These are phyloP conservation scores for Pseudogymnoascus sp. DNA, from an alignment of 2,329 filamentous ascomycete species.

Conservation along the genomic window DNA sequence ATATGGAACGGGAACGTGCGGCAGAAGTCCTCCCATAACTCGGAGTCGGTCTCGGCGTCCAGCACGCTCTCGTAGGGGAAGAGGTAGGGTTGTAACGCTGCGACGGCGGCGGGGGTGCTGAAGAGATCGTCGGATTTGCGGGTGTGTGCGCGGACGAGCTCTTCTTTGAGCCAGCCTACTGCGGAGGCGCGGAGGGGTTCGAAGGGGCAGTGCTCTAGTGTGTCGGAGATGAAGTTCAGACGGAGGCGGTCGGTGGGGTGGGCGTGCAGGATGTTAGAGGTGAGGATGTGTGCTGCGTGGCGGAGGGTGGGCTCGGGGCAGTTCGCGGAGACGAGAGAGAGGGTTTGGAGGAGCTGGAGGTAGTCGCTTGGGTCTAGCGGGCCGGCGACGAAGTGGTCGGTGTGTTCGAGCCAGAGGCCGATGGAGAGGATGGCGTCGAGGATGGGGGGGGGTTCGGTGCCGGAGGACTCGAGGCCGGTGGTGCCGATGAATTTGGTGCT, in stretches of 20 bases:
- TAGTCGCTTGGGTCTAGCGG: constrained; percentile 34
- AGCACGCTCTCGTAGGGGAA: constrained; percentile 49
- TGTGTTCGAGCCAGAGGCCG: constrained; percentile 49
- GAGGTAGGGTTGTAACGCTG: constrained; percentile 51
- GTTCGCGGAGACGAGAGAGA: constrained; percentile 31
- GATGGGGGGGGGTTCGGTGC: constrained; percentile 40
- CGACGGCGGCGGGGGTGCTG: constrained; percentile 44
- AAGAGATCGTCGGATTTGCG: constrained; percentile 35
- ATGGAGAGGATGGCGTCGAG: constrained; percentile 52
- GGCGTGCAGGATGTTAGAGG: constrained; percentile 36
- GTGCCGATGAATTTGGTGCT: constrained; percentile 45
- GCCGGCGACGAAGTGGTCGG: constrained; percentile 34
- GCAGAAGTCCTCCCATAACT: constrained; percentile 43
- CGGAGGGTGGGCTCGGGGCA: constrained; percentile 30
- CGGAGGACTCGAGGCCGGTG: constrained; percentile 39
- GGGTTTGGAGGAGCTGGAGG: constrained; percentile 49
- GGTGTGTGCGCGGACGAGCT: constrained; percentile 38
- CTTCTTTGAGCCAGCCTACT: constrained; percentile 55
- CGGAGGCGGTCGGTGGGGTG: constrained; percentile 51
- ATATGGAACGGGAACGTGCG: constrained; percentile 46
- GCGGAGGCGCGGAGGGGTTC: constrained; percentile 53
- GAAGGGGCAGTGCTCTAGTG: constrained; percentile 57
- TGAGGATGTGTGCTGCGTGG: constrained; percentile 29
- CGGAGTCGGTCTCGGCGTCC: constrained; percentile 32
- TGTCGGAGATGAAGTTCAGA: constrained; percentile 53